A percentile compares a stretch with the other conserved stretches of the same genome.
phyloP scores from a whole-genome alignment of 1,284 basidiomycete genomes.

The Golubevia sp. region DNA sequence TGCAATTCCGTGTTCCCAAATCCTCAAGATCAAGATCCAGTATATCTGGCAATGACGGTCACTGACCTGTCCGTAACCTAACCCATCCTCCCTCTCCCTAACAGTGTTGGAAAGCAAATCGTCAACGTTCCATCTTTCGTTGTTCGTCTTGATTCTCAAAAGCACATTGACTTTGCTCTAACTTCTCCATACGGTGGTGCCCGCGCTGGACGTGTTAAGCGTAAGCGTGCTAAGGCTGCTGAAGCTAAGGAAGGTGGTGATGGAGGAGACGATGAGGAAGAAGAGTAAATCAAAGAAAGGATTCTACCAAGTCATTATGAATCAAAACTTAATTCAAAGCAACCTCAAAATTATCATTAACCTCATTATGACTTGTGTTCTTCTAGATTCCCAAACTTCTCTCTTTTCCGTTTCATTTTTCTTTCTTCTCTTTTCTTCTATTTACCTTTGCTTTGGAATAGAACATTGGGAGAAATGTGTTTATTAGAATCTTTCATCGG shows the following conservation, averaged over 20 bases:
- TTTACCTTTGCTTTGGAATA: too few relatives aligned
- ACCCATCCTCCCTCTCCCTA: background rate
- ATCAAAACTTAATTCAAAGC: background rate
- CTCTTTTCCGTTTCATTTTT: too few relatives aligned
- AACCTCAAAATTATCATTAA: background rate
- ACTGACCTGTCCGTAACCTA: background rate
- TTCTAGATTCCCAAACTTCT: too few relatives aligned
- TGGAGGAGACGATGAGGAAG: conserved; percentile 48
- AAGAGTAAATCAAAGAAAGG: conserved; percentile 17
- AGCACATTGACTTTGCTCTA: conserved; percentile 62
- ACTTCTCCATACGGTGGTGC: conserved; percentile 59
- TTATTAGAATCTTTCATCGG: too few relatives aligned
- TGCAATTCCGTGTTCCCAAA: background rate
- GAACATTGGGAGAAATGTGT: too few relatives aligned
- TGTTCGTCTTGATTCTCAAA: conserved; percentile 61
- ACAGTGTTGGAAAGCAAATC: conserved; percentile 59
- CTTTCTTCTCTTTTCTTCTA: too few relatives aligned
- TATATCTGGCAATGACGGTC: too few relatives aligned
- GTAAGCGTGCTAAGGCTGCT: conserved; percentile 53
- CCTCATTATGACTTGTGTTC: background rate
- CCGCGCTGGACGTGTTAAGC: conserved; percentile 58
- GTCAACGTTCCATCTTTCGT: conserved; percentile 61
- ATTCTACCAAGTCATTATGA: background rate
- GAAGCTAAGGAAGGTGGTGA: conserved; percentile 50
- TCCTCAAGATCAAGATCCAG: background rate